Evolutionary conservation across 1,284 basidiomycete species (phyloP), one percentile per base, ranked within the genome.

Genomic region (Ganoderma resinaceum): DNA sequence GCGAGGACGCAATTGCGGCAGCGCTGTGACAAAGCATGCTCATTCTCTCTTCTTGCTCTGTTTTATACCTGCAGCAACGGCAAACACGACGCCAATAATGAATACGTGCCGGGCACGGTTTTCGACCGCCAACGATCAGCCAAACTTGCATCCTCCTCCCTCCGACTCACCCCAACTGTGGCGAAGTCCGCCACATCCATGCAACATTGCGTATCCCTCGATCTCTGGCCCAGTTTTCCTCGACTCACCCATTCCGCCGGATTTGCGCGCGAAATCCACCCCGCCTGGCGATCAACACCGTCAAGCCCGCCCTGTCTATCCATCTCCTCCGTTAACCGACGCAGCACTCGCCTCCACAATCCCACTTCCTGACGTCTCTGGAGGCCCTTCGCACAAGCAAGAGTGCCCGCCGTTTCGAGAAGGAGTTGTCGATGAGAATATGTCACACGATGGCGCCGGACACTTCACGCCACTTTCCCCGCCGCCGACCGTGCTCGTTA

Each of bases 291-390:
- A 70, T 64, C 65, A 53, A 29, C 66, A 61, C 55, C 62, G 55
- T 61, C 64, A 46, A 29, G 31, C 61, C 55, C 62, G 67, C 16
- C 69, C 66, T 23, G 60, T 71, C 61, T 76, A 75, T 53, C 75
- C 75, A 52, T 76, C 75, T 23, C 75, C 75, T 16, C 75, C 75
- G 46, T 71, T 76, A 42, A 75, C 75, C 38, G 73, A 70, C 68
- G 69, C 72, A 23, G 69, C 70, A n/a, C 69, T 75, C 53, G 68
- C 71, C n/a, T 71, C 73, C 26, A 73, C 72, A n/a, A 65, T 74
- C 5, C 74, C 75, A 1, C 73, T 76, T 16, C 75, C 75, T 2
- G 73, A 73, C 12, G 55, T 72, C 14, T 43, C 42, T 38, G 66
- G 46, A 31, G 67, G 69, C 26, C 43, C 65, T 5, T 33, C 61